Evolutionary conservation across 2,329 filamentous ascomycete genomes (phyloP).

Genomic region (Diaporthe sp.): DNA sequence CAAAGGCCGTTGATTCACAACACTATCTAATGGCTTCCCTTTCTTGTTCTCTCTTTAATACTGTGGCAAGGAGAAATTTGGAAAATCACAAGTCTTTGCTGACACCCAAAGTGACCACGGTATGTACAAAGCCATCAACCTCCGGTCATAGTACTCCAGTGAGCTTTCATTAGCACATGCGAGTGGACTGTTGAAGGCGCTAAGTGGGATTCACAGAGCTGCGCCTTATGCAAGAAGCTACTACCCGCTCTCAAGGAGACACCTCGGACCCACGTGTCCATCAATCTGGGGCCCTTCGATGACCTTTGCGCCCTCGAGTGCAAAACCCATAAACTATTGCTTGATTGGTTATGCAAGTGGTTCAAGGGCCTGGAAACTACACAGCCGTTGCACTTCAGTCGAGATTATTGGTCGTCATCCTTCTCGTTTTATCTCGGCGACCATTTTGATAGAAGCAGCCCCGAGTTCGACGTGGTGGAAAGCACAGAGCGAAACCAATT

Average conservation of each 20-base stretch:
- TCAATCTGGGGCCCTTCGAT: not conserved
- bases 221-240: not conserved
- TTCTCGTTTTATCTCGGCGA: not conserved
- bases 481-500: not conserved
- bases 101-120: not conserved
- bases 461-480: not conserved
- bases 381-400: not conserved
- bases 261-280: too few relatives aligned
- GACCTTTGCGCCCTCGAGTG: not conserved
- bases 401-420: not conserved
- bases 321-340: not conserved
- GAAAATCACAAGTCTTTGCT: not conserved
- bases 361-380: not conserved
- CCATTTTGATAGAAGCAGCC: not conserved
- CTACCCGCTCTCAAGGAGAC: not conserved
- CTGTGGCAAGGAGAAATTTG: not conserved
- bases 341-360: not conserved
- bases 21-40: not conserved
- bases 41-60: not conserved
- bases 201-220: not conserved
- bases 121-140: not conserved
- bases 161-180: not conserved
- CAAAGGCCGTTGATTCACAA: not conserved
- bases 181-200: too few relatives aligned
- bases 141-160: not conserved